A percentile compares a stretch with the other conserved stretches of the same genome.
These are phyloP conservation scores for Arthrobotrys conoides DNA, from an alignment of 2,329 filamentous ascomycete genomes.

Conservation along the genomic window DNA sequence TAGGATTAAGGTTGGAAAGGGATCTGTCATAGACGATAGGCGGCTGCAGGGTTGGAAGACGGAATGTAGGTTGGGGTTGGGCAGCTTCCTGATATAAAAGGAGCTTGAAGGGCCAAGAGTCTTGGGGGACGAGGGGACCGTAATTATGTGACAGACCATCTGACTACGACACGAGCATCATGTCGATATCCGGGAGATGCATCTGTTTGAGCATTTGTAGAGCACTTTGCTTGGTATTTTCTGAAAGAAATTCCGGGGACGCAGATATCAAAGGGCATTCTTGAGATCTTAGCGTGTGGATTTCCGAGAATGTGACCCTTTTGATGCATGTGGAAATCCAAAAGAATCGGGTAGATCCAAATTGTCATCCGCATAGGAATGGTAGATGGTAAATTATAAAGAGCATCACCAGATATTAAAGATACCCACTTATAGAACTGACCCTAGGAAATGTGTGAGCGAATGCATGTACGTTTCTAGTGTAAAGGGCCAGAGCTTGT, in stretches of 20 bases:
- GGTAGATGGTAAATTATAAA: neutral
- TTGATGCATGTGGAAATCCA: conserved; percentile 2
- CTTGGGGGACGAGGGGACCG: conserved; percentile 34
- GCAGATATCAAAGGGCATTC: conserved; percentile 2
- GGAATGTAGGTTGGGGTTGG: conserved; percentile 46
- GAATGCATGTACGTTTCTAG: conserved; percentile 2
- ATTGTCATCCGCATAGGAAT: neutral
- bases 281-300: conserved; percentile 17
- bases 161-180: conserved; percentile 36
- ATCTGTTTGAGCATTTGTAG: conserved; percentile 26
- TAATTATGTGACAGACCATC: conserved; percentile 25
- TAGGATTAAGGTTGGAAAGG: conserved; percentile 33
- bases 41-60: conserved; percentile 51
- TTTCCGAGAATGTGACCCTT: conserved; percentile 38
- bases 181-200: conserved; percentile 29
- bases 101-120: conserved; percentile 55
- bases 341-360: neutral
- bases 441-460: neutral
- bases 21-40: conserved; percentile 46
- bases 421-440: neutral
- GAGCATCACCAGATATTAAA: neutral
- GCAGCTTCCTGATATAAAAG: conserved; percentile 59
- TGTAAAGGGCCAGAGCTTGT: conserved; percentile 37
- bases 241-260: conserved; percentile 30
- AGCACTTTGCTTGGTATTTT: conserved; percentile 26